Evolutionary conservation across 371 early-diverging fungal species (phyloP).

Genomic region (Saksenaea oblongispora): DNA sequence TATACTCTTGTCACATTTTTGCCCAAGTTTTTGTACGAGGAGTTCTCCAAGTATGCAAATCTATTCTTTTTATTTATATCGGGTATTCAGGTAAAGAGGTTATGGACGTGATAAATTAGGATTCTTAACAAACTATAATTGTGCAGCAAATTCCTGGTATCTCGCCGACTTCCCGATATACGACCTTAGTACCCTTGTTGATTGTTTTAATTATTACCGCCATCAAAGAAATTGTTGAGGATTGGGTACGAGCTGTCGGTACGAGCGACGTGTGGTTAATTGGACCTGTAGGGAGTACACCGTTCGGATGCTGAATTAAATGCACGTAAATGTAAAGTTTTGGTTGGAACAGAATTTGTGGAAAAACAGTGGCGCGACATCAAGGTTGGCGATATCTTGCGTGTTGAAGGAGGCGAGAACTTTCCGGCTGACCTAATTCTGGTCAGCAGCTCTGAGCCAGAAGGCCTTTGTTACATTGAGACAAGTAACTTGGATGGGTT

Average conservation of each 20-base stretch:
- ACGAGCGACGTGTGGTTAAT: not conserved
- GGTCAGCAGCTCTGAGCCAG: conserved; percentile 85
- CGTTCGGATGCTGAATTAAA: conserved; percentile 79
- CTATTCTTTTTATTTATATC: conserved; percentile 93
- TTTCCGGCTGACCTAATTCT: conserved; percentile 94
- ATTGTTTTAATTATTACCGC: conserved; percentile 93
- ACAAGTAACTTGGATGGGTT: conserved; percentile 95
- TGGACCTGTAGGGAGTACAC: conserved; percentile 68
- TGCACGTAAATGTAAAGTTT: conserved; percentile 66
- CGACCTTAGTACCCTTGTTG: conserved; percentile 92
- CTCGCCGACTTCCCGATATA: conserved; percentile 83
- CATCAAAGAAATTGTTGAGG: conserved; percentile 96
- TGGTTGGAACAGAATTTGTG: conserved; percentile 64
- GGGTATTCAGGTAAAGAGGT: conserved; percentile 71
- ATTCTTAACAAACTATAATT: too few relatives aligned
- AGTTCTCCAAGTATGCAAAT: conserved; percentile 95
- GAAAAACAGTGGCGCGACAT: conserved; percentile 77
- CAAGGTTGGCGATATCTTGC: conserved; percentile 89
- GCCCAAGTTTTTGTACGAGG: conserved; percentile 91
- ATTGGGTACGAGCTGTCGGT: conserved; percentile 62
- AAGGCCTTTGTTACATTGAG: conserved; percentile 91
- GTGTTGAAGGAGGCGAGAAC: conserved; percentile 82
- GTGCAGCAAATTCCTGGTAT: conserved; percentile 80
- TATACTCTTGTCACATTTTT: conserved; percentile 88
- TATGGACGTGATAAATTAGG: too few relatives aligned